Base-by-base conservation (phyloP, 2,329 filamentous ascomycete species). In the Sclerotiophoma versabilis region DNA sequence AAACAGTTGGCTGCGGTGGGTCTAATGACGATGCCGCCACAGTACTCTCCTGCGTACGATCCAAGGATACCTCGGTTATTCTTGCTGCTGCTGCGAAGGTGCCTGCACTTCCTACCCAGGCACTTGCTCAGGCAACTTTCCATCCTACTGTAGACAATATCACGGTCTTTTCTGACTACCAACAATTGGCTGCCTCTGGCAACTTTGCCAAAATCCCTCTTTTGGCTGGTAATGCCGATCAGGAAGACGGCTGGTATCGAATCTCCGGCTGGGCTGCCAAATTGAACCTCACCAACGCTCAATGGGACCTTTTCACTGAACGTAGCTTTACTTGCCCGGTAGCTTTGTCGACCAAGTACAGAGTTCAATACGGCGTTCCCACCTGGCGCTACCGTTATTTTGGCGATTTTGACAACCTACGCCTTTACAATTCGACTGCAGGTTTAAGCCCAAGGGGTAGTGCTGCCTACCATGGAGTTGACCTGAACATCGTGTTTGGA, bases 361-460 rank as follows among this genome's bases (percentile, higher is more conserved):
- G 74, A 12, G 54, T 63, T 5, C 54, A 66, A 22, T 48, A 66
- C 25, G 57, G 60, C 12, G 63, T 76, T 0, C 65, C 71, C 1
- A 75, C 73, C 1, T 77, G 70, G 64, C 68, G 73, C 9, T 77
- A 75, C 44, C 62, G 71, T 14, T 77, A 75, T 51, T 62, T 68
- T 20, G 75, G 71, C 5, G 70, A 74, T 46, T 75, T 68, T 60
- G 63, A 66, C 15, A 75, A 74, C 34, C 59, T 74, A 14, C 64
- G 70, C 7, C 62, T 75, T 3, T 71, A 70, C 32, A 71, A 72
- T 19, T 41, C 59, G 17, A 64, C 51, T 46, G 64, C 63, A 26
- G 65, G 67, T 12, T 57, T 69, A 10, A 57, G 60, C 5, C 51
- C 63, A 12, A 59, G 47, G 37, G 72, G 73, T 44, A 68, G 71